These are phyloP conservation scores for Basidiobolus meristosporus DNA, from an alignment of 371 early-diverging fungal genomes.

Conservation along the genomic window DNA sequence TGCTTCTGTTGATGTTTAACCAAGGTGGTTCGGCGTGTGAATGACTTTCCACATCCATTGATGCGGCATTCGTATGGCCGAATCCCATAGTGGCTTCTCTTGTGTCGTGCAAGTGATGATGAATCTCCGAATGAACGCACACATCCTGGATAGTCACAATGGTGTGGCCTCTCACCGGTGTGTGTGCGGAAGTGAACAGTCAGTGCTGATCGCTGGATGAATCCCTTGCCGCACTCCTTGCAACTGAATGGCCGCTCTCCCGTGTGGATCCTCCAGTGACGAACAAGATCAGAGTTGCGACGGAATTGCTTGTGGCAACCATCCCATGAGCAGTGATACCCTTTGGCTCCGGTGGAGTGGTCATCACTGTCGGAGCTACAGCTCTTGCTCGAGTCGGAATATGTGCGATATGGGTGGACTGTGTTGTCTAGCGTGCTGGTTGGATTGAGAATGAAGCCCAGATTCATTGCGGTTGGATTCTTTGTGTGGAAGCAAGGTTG, in stretches of 20 bases:
- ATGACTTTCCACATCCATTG: constrained; percentile 48
- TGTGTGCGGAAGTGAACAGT: constrained; percentile 63
- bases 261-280: constrained; percentile 58
- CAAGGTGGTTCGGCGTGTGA: constrained; percentile 72
- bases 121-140: constrained; percentile 29
- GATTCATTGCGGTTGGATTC: too few relatives aligned
- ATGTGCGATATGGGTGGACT: too few relatives aligned
- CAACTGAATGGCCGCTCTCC: constrained; percentile 19
- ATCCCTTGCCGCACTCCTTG: constrained; percentile 31
- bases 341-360: too few relatives aligned
- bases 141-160: constrained; percentile 32
- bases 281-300: constrained; percentile 51
- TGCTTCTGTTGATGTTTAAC: constrained; percentile 79
- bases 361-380: too few relatives aligned
- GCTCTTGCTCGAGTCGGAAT: too few relatives aligned
- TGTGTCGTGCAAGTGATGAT: constrained; percentile 10
- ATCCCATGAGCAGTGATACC: constrained; percentile 35
- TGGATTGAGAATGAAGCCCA: too few relatives aligned
- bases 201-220: constrained; percentile 58
- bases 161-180: constrained; percentile 57
- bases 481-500: too few relatives aligned
- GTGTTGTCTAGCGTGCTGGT: too few relatives aligned
- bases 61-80: constrained; percentile 36
- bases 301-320: constrained; percentile 47
- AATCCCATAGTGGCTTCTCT: constrained; percentile 66